A percentile compares a stretch with the other conserved stretches of the same genome.
These are phyloP conservation scores for Aspergillus unguis DNA, from an alignment of 2,329 filamentous ascomycete genomes.

Conservation along the genomic window DNA sequence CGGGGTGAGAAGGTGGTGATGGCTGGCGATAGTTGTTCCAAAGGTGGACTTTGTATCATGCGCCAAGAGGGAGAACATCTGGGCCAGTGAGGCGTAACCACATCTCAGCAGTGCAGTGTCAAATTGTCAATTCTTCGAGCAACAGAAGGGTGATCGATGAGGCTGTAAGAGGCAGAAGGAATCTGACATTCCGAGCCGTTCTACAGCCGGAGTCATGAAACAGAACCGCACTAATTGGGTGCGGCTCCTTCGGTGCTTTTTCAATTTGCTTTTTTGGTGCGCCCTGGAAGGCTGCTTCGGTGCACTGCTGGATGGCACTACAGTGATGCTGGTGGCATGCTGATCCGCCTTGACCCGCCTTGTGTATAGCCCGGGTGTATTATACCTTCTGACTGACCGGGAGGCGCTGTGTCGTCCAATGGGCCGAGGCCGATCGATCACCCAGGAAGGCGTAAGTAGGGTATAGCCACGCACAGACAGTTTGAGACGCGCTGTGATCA, in stretches of 20 bases:
- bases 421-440: background rate
- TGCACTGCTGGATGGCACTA: no score
- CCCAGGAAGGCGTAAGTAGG: background rate
- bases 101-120: slow-evolving; percentile 13
- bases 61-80: slow-evolving; percentile 12
- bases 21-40: background rate
- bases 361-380: slow-evolving; percentile 3
- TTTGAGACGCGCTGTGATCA: background rate
- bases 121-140: no score
- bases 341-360: slow-evolving; percentile 4
- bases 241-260: slow-evolving; percentile 20
- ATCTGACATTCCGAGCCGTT: no score
- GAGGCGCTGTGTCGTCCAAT: slow-evolving; percentile 1
- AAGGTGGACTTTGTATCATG: slow-evolving; percentile 2
- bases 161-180: background rate
- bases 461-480: slow-evolving; percentile 4
- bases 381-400: slow-evolving; percentile 4
- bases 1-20: background rate
- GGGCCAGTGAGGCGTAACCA: slow-evolving; percentile 14
- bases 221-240: slow-evolving; percentile 19
- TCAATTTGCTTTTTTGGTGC: slow-evolving; percentile 1
- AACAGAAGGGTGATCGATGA: background rate
- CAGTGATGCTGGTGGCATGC: background rate
- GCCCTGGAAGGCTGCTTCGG: background rate
- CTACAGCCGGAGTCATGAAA: background rate